These are phyloP conservation scores for Austroboletus novae-zelandiae DNA, from an alignment of 1,284 basidiomycete species.

Conservation along the genomic window DNA sequence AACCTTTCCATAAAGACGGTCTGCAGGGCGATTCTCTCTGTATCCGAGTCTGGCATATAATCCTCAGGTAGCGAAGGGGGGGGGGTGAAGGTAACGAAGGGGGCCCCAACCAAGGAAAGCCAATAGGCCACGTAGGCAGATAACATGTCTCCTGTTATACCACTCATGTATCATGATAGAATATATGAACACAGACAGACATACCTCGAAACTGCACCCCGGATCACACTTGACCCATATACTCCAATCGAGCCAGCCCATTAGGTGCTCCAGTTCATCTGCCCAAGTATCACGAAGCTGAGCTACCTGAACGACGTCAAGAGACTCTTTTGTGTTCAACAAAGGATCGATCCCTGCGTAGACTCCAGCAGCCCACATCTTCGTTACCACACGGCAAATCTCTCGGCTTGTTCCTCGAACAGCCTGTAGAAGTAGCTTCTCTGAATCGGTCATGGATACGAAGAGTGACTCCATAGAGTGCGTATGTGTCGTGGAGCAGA, in stretches of 20 bases:
- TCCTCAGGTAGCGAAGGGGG: no score
- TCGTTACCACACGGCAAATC: neutral
- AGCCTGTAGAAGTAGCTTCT: slow-evolving; percentile 35
- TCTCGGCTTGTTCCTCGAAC: slow-evolving; percentile 33
- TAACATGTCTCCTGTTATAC: neutral
- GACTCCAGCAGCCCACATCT: neutral
- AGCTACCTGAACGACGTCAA: neutral
- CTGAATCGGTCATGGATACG: slow-evolving; percentile 33
- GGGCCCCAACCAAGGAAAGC: neutral
- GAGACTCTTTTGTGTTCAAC: slow-evolving; percentile 1
- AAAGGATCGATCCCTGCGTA: slow-evolving; percentile 28
- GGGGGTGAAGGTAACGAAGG: no score
- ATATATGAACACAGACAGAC: slow-evolving; percentile 1
- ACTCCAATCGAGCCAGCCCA: slow-evolving; percentile 44
- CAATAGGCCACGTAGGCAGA: neutral
- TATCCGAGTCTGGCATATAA: no score
- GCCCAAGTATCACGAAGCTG: neutral
- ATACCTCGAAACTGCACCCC: slow-evolving; percentile 34
- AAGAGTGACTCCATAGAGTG: slow-evolving; percentile 18
- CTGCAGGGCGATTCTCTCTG: no score
- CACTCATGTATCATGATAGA: neutral
- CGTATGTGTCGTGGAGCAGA: slow-evolving; percentile 39
- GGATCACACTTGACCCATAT: slow-evolving; percentile 39
- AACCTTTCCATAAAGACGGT: no score
- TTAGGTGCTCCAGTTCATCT: slow-evolving; percentile 30